Conservation (phyloP, 306 rosid genomes). For the Sicyos edulis region DNA sequence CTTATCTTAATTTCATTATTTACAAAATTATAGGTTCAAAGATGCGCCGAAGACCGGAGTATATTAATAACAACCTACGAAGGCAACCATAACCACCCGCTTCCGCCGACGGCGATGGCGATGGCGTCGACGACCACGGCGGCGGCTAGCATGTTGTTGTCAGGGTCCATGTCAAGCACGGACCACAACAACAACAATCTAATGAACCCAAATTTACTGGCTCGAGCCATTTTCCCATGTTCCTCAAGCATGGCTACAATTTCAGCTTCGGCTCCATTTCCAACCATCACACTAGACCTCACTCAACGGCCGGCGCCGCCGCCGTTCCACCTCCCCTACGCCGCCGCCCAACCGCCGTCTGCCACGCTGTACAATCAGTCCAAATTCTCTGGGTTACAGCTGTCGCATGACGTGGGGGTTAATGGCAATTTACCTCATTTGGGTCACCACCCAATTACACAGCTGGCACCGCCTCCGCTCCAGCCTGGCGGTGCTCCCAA, state of each 20-base stretch:
- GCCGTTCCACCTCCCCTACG: constrained; percentile 60
- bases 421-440: no score
- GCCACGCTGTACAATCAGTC: constrained; percentile 62
- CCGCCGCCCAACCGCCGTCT: no score
- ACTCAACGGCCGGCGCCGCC: constrained; percentile 49
- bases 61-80: constrained; percentile 87
- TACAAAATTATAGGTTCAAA: constrained; percentile 53
- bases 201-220: constrained; percentile 74
- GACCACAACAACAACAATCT: constrained; percentile 39
- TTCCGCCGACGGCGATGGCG: constrained; percentile 94
- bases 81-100: constrained; percentile 93
- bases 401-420: constrained; percentile 48
- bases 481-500: constrained; percentile 19
- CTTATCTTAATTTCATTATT: no score
- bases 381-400: constrained; percentile 80
- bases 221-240: constrained; percentile 75
- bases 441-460: constrained; percentile 36
- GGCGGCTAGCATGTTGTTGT: constrained; percentile 78
- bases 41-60: constrained; percentile 79
- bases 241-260: constrained; percentile 76
- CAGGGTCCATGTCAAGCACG: constrained; percentile 85
- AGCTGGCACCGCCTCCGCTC: constrained; percentile 10
- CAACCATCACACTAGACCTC: constrained; percentile 77
- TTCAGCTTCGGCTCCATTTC: constrained; percentile 90
- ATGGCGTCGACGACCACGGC: constrained; percentile 92